These are phyloP conservation scores for Eucalyptus cloeziana DNA, from an alignment of 345 rosid species.

Conservation along the genomic window DNA sequence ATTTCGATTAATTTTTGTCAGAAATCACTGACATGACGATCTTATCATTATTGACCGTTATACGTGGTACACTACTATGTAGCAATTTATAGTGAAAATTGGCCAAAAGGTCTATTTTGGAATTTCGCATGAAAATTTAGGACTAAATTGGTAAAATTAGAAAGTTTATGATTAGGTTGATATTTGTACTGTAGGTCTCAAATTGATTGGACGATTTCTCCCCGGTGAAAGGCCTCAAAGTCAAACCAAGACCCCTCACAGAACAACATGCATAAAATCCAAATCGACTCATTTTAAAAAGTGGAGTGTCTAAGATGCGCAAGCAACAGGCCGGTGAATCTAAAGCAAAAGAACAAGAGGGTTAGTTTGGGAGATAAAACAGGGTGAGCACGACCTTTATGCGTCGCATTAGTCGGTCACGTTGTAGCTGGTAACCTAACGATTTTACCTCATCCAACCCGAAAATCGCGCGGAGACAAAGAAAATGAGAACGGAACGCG, in stretches of 20 bases:
- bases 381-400: neutral
- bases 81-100: fast-evolving
- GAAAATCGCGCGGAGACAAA: neutral
- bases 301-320: neutral
- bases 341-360: neutral
- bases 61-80: neutral
- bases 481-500: neutral
- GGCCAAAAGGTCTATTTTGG: neutral
- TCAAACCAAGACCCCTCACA: neutral
- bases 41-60: neutral
- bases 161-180: fast-evolving
- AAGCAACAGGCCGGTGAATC: neutral
- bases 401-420: neutral
- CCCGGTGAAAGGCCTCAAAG: neutral
- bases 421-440: neutral
- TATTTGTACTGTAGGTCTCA: fast-evolving
- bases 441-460: neutral
- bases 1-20: fast-evolving
- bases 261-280: neutral
- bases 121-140: fast-evolving
- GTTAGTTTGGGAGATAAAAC: neutral
- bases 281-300: neutral
- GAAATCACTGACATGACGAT: neutral
- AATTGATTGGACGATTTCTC: neutral
- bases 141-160: neutral